Percentiles rank a stretch among this genome's conserved stretches.
phyloP scores from a whole-genome alignment of 768 basidiomycete species.

The Piloderma croceum region DNA sequence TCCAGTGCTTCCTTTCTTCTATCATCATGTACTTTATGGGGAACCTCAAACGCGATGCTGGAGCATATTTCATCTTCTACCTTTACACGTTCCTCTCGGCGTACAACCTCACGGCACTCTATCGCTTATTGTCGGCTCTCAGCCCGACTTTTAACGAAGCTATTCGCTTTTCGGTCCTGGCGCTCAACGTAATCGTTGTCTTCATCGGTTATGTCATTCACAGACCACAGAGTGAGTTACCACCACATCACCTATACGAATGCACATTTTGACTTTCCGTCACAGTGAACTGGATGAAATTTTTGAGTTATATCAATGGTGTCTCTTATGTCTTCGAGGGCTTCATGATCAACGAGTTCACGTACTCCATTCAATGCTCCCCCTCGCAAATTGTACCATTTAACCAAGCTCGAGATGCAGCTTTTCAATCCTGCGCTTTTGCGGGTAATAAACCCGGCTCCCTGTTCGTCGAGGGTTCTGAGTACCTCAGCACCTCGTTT shows the following conservation, averaged over 20 bases:
- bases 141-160: slow-evolving; percentile 31
- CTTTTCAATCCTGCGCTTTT: slow-evolving; percentile 40
- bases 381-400: too few relatives aligned
- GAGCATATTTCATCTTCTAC: slow-evolving; percentile 36
- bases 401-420: too few relatives aligned
- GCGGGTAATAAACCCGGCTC: slow-evolving; percentile 36
- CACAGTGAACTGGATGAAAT: slow-evolving; percentile 23
- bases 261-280: slow-evolving; percentile 26
- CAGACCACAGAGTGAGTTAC: too few relatives aligned
- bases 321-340: slow-evolving; percentile 40
- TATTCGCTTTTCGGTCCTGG: slow-evolving; percentile 45
- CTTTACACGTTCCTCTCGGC: slow-evolving; percentile 29
- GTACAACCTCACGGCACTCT: slow-evolving; percentile 29
- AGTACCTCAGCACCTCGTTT: slow-evolving; percentile 31
- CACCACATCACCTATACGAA: too few relatives aligned
- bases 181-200: slow-evolving; percentile 36
- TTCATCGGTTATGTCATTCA: slow-evolving; percentile 32
- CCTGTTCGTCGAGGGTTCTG: slow-evolving; percentile 35
- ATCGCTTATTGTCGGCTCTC: slow-evolving; percentile 27
- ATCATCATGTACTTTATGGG: slow-evolving; percentile 40
- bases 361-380: slow-evolving; percentile 59
- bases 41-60: slow-evolving; percentile 32
- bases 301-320: slow-evolving; percentile 39
- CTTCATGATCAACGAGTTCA: slow-evolving; percentile 78
- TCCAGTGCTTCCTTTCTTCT: slow-evolving; percentile 41